A percentile compares a stretch with the other conserved stretches of the same genome.
These are phyloP conservation scores for Albugo candida DNA, from an alignment of 352 stramenopile species.

Conservation along the genomic window DNA sequence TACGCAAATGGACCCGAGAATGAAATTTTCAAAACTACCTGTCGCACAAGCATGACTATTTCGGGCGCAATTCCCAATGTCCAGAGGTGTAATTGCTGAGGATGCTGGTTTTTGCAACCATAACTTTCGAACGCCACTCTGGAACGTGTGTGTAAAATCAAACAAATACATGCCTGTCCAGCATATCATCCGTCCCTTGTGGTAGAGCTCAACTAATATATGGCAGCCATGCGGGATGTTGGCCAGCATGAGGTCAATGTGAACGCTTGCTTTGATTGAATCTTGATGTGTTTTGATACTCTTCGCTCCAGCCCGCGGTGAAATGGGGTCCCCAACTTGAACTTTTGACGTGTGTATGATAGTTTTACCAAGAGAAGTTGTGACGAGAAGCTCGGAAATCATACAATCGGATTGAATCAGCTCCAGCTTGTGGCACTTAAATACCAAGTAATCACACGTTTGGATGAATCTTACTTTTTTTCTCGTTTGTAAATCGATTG, in stretches of 20 bases:
- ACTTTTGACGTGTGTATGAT: not conserved
- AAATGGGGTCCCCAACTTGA: not conserved
- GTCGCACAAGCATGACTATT: slow-evolving; percentile 9
- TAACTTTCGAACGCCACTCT: slow-evolving; percentile 22
- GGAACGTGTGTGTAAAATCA: slow-evolving; percentile 56
- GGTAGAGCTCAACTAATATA: slow-evolving; percentile 31
- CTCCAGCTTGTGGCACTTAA: not conserved
- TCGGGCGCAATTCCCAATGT: slow-evolving; percentile 54
- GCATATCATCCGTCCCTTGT: slow-evolving; percentile 18
- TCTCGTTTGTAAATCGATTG: not conserved
- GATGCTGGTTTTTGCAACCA: slow-evolving; percentile 18
- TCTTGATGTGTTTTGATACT: not conserved
- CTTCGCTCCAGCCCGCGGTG: not conserved
- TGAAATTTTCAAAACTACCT: slow-evolving; percentile 19
- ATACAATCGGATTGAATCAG: not conserved
- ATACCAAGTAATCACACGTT: no score
- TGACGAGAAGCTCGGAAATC: not conserved
- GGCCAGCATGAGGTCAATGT: slow-evolving; percentile 17
- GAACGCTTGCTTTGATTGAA: slow-evolving; percentile 5
- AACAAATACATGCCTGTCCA: slow-evolving; percentile 67
- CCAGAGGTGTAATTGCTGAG: slow-evolving; percentile 25
- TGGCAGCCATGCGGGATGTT: slow-evolving; percentile 65
- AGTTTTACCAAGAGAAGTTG: not conserved
- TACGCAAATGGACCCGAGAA: slow-evolving; percentile 22
- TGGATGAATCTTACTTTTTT: no score